Evolutionary conservation across 176 grass and related monocot species (phyloP), one percentile per base, ranked within the genome.

Genomic region (Phyllostachys edulis): DNA sequence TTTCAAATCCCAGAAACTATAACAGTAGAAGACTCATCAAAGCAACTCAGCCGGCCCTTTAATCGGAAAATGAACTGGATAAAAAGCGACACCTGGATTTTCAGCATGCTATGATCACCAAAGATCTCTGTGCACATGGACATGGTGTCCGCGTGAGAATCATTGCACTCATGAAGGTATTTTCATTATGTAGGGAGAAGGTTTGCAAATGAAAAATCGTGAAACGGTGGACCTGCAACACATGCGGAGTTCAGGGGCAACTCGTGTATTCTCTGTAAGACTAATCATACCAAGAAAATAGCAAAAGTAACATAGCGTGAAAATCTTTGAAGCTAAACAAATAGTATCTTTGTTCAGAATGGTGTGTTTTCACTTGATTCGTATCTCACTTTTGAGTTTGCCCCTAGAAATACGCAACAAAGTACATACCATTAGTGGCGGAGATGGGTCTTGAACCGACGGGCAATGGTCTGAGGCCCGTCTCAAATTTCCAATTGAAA

Each of bases 131-230:
- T 24, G 69, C 41, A 80, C 69, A 85, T 69, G 56, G 5, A 80
- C 69, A 85, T 69, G 56, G 5, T 18, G n/a, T 73, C 42, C 65
- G 54, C 45, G 7, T 67, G 69, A 16, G 4, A 76, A 85, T 81
- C 52, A 75, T 42, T 71, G 21, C 59, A 66, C 29, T 73, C 74
- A 69, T 62, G 40, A 79, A 65, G 23, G 27, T 42, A 67, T 78
- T 74, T 16, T 94, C 85, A 92, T 92, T 87, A 76, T 62, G 74
- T 56, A 37, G 89, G 92, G 55, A 96, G 81, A 59, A 99, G 73
- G 68, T 96, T 93, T 3, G 59, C 79, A 84, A 91, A 94, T 44
- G 93, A 96, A 77, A 99, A 99, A 78, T 99, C 93, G 89, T 99
- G 97, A 84, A 83, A 82, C 5, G 88, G 88, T 34, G 78, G 82